phyloP scores from a whole-genome alignment of 148 eudicot genomes.

The Amaranthus hypochondriacus region DNA sequence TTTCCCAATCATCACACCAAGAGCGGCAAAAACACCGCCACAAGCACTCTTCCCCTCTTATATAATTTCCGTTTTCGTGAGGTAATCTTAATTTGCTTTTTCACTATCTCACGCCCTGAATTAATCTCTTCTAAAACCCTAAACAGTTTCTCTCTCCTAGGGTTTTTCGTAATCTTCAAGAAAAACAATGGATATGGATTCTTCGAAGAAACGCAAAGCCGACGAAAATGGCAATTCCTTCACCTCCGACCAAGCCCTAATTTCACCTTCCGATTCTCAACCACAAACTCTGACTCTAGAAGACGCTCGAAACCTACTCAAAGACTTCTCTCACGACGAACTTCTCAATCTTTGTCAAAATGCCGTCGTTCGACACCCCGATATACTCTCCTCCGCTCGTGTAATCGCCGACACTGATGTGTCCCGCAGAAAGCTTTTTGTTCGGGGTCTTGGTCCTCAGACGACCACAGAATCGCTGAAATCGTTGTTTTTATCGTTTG shows the following conservation, averaged over 20 bases:
- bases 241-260: slow-evolving; percentile 13
- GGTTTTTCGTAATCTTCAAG: neutral
- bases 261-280: neutral
- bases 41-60: no score
- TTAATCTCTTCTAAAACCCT: neutral
- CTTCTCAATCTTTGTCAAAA: slow-evolving; percentile 47
- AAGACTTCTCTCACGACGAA: slow-evolving; percentile 48
- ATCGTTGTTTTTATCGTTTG: slow-evolving; percentile 44
- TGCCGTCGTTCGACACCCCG: slow-evolving; percentile 51
- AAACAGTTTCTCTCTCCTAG: neutral
- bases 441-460: slow-evolving; percentile 71
- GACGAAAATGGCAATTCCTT: slow-evolving; percentile 59
- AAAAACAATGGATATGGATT: slow-evolving; percentile 33
- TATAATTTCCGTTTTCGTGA: no score
- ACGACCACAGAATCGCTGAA: slow-evolving; percentile 60
- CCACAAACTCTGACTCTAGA: slow-evolving; percentile 36
- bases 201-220: slow-evolving; percentile 70
- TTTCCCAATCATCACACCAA: no score
- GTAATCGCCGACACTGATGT: slow-evolving; percentile 63
- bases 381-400: slow-evolving; percentile 58
- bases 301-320: slow-evolving; percentile 59
- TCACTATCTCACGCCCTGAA: no score
- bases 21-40: no score
- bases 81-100: no score
- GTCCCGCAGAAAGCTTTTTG: slow-evolving; percentile 70